Base-by-base conservation (phyloP, 495 filamentous ascomycete genomes). In the Talaromyces trachyspermus region DNA sequence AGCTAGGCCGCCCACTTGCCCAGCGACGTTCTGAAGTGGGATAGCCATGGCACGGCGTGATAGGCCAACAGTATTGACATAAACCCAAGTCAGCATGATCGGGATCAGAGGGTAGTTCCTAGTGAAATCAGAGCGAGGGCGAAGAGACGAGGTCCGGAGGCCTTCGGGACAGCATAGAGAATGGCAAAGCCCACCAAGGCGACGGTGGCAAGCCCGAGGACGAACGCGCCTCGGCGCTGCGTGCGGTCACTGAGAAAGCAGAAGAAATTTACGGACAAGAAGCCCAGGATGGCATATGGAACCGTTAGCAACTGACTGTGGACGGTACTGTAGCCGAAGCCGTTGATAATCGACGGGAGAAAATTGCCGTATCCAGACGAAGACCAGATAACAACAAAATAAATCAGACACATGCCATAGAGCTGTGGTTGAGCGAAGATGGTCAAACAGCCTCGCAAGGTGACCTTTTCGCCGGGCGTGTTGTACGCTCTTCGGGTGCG, bases 401-500 rank as follows among this genome's bases (percentile, higher is more conserved):
- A 40, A 10, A 14, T 14, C 6, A 40, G 6, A 40, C 6, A 40
- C 36, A 40, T 15, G 36, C 36, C 36, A 10, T 40, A 62, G 1
- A 63, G 60, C 33, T 63, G 61, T 6, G 63, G 55, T 22, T 67
- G 61, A 1, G 48, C 14, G 36, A 40, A 15, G 15, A 40, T 58
- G 29, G 66, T 64, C 17, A 59, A 36, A 20, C 59, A 56, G 38
- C 81, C 77, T 3, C 63, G 53, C 57, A 55, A 65, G 36, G 77
- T 74, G 54, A 79, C 78, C 18, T 68, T 60, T 50, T 78, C 14
- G 6, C 27, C 27, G 7, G 15, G 7, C 78, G 52, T 76, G 79
- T 33, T 74, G 69, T 14, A 78, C 66, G 41, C 77, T 76, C 12
- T 71, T 72, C 40, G 71, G 69, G 40, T 80, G 79, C 12, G 65